Conservation (phyloP, 768 basidiomycete species). For the Russula compacta region DNA sequence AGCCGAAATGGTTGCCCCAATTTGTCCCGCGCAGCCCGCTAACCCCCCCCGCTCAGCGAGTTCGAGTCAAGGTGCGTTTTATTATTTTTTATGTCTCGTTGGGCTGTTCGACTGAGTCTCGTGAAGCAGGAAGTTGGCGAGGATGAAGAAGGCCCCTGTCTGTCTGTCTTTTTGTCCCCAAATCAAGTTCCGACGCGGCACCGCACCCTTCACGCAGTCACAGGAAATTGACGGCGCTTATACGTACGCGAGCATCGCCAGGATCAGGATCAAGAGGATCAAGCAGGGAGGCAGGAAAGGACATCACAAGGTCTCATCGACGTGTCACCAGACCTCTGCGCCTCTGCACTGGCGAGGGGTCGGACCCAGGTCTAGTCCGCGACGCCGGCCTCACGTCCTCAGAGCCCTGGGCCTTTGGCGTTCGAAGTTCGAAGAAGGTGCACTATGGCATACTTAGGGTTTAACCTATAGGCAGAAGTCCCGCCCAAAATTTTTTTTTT, state of each 20-base stretch:
- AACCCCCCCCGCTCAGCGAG: too few species aligned
- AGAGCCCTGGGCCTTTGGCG: not conserved
- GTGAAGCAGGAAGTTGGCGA: too few species aligned
- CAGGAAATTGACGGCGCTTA: not conserved
- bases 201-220: not conserved
- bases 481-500: not conserved
- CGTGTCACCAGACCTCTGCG: not conserved
- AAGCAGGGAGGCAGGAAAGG: not conserved
- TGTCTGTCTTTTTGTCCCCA: too few species aligned
- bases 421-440: not conserved
- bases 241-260: not conserved
- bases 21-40: too few species aligned
- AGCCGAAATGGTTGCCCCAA: too few species aligned
- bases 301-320: not conserved
- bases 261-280: too few species aligned
- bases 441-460: not conserved
- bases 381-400: too few species aligned
- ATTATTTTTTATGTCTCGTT: too few species aligned
- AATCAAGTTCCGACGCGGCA: too few species aligned
- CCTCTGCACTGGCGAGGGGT: not conserved
- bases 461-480: slow-evolving; percentile 4
- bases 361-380: not conserved
- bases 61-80: too few species aligned
- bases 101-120: too few species aligned
- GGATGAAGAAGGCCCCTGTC: too few species aligned